These are phyloP conservation scores for Vanrija humicola DNA, from an alignment of 1,284 basidiomycete species.

Conservation along the genomic window DNA sequence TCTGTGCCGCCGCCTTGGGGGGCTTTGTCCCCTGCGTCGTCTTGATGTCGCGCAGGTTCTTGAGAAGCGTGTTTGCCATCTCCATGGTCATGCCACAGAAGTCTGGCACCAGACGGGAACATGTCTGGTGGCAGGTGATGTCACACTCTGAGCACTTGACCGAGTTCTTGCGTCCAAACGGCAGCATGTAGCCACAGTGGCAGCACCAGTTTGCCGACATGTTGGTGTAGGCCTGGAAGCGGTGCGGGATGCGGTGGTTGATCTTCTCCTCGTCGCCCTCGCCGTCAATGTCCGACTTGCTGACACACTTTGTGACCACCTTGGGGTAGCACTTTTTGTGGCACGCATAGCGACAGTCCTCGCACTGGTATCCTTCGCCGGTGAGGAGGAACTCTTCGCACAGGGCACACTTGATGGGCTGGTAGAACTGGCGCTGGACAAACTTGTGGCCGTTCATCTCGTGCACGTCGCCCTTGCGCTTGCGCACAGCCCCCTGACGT, in stretches of 20 bases:
- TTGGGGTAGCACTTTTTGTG: conserved; percentile 99
- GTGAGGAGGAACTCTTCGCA: conserved; percentile 98
- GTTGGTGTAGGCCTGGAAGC: conserved; percentile 96
- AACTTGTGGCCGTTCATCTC: conserved; percentile 99
- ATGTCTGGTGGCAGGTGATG: conserved; percentile 95
- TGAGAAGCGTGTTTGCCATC: conserved; percentile 88
- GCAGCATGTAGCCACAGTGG: conserved; percentile 97
- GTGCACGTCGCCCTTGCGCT: conserved; percentile 96
- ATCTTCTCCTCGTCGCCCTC: conserved; percentile 98
- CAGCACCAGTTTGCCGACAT: conserved; percentile 99
- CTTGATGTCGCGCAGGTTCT: conserved; percentile 76
- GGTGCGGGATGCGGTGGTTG: conserved; percentile 98
- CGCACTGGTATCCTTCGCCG: conserved; percentile 95
- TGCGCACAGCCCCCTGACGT: conserved; percentile 95
- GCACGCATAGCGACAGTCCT: conserved; percentile 97
- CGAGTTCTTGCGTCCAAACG: conserved; percentile 93
- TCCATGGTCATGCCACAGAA: conserved; percentile 99
- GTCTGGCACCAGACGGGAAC: conserved; percentile 96
- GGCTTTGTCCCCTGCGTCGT: conserved; percentile 49
- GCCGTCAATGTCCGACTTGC: conserved; percentile 86
- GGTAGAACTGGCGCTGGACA: conserved; percentile 95
- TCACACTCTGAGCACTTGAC: conserved; percentile 93
- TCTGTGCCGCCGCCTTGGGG: conserved; percentile 30
- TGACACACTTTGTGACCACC: conserved; percentile 99
- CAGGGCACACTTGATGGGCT: conserved; percentile 96